Evolutionary conservation across 2,329 filamentous ascomycete species (phyloP).

Genomic region (Byssothecium circinans): DNA sequence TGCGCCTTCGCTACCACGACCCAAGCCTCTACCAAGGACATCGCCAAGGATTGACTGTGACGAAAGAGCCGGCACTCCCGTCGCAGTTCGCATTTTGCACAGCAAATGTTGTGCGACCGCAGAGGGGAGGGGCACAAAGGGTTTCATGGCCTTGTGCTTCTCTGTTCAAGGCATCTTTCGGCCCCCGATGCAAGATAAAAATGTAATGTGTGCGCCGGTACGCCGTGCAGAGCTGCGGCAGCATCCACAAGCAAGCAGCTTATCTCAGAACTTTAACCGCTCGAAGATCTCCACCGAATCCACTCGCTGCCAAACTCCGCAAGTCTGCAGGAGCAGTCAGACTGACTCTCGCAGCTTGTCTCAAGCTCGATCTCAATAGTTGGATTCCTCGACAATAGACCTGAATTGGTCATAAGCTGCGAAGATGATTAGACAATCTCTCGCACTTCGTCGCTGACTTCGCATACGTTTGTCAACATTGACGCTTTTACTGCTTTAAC

Average conservation of each 20-base stretch:
- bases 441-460: too few species aligned
- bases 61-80: not conserved
- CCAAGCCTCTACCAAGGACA: not conserved
- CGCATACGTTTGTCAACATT: too few species aligned
- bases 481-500: not conserved
- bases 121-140: not conserved
- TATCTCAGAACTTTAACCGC: conserved; percentile 18
- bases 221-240: not conserved
- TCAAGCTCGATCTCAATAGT: not conserved
- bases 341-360: not conserved
- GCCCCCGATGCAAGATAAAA: too few species aligned
- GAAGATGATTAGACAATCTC: too few species aligned
- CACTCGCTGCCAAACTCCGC: not conserved
- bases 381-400: not conserved
- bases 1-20: not conserved
- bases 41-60: not conserved
- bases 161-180: not conserved
- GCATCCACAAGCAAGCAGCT: conserved; percentile 9
- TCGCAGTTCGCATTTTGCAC: too few species aligned
- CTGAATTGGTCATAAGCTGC: not conserved
- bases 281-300: conserved; percentile 2
- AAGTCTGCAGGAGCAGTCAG: not conserved
- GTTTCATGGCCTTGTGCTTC: not conserved
- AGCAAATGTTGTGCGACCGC: not conserved
- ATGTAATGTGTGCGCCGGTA: not conserved